Conservation (phyloP, 352 stramenopile species). For the Phytopythium sindhum region DNA sequence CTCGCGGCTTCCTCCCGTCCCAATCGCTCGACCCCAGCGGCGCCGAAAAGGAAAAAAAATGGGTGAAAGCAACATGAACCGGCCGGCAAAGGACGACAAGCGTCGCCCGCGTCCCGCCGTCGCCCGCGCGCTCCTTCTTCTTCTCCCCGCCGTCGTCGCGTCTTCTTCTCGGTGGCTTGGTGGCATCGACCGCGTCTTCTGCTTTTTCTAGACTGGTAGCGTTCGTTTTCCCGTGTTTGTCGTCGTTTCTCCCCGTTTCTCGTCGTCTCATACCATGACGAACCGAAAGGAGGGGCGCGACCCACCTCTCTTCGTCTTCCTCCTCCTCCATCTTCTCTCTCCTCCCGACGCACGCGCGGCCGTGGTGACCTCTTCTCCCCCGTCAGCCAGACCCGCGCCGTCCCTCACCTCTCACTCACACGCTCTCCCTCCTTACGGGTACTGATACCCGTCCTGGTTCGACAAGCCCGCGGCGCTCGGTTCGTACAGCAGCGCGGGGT, state of each 20-base stretch:
- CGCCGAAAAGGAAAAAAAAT: slow-evolving; percentile 2
- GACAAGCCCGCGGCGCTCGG: slow-evolving; percentile 12
- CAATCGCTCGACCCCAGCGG: not conserved
- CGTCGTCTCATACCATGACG: slow-evolving; percentile 8
- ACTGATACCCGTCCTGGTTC: slow-evolving; percentile 21
- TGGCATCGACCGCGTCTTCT: slow-evolving; percentile 2
- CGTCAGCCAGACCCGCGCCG: slow-evolving; percentile 6
- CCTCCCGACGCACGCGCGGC: slow-evolving; percentile 2
- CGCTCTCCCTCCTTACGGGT: slow-evolving; percentile 23
- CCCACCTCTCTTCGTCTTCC: slow-evolving; percentile 6
- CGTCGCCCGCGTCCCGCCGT: not conserved
- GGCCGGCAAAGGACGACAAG: not conserved
- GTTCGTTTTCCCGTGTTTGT: slow-evolving; percentile 26
- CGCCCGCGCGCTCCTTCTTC: not conserved
- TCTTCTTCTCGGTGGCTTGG: not conserved
- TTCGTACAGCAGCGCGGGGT: slow-evolving; percentile 30
- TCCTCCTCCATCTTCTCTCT: slow-evolving; percentile 6
- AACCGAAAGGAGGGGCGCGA: slow-evolving; percentile 1
- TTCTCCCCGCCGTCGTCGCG: not conserved
- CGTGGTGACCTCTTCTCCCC: not conserved
- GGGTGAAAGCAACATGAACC: not conserved
- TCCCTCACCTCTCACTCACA: not conserved
- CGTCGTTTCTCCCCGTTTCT: slow-evolving; percentile 20
- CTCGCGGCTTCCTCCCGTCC: not conserved
- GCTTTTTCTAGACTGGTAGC: slow-evolving; percentile 15